A percentile compares a stretch with the other conserved stretches of the same genome.
Conservation (phyloP, 2,329 filamentous ascomycete genomes). For the Geosmithia putterillii region DNA sequence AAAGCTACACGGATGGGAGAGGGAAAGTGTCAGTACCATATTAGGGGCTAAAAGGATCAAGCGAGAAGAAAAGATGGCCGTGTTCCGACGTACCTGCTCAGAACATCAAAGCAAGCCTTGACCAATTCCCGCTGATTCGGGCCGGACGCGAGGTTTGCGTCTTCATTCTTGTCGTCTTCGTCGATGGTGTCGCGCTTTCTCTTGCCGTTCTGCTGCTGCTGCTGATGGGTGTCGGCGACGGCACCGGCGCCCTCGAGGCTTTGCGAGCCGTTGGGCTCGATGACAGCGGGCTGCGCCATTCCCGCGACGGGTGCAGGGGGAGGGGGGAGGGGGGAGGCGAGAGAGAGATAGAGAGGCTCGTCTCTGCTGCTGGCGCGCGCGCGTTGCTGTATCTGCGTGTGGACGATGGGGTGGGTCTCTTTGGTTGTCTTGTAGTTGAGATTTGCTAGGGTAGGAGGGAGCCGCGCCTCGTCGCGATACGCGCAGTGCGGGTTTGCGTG, state of each 20-base stretch:
- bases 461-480: conserved; percentile 2
- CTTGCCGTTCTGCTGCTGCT: conserved; percentile 23
- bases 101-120: conserved; percentile 21
- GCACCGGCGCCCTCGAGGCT: conserved; percentile 12
- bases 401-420: conserved; percentile 15
- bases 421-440: background rate
- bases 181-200: conserved; percentile 45
- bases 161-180: conserved; percentile 18
- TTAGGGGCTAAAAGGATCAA: conserved; percentile 1
- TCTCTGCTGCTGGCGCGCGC: no score
- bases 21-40: background rate
- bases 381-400: conserved; percentile 7
- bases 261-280: conserved; percentile 28
- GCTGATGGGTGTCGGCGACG: conserved; percentile 12
- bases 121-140: conserved; percentile 22
- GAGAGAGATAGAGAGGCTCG: background rate
- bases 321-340: background rate
- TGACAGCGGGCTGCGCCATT: conserved; percentile 29
- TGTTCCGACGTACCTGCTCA: conserved; percentile 26
- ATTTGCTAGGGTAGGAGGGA: background rate
- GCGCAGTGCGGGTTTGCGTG: background rate
- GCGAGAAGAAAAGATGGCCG: conserved; percentile 1
- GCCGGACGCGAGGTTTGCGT: conserved; percentile 8
- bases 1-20: conserved; percentile 19
- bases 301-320: background rate